phyloP scores from a whole-genome alignment of 306 rosid species.

The Vigna hirtella region DNA sequence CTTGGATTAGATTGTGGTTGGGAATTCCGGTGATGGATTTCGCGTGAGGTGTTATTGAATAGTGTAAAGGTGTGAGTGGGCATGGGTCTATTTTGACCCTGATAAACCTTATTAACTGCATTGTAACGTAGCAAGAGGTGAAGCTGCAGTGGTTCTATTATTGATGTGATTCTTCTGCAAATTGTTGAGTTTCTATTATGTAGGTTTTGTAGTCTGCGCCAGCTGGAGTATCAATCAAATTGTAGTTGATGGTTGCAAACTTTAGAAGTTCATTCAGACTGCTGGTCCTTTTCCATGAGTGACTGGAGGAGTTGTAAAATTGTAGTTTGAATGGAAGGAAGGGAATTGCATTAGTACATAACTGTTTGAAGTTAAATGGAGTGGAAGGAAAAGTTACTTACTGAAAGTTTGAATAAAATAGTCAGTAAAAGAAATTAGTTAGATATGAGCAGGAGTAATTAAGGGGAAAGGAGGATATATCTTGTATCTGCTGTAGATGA shows the following conservation, averaged over 20 bases:
- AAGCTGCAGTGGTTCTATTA: constrained; percentile 4
- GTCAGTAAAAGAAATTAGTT: not conserved
- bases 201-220: not conserved
- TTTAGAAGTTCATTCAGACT: constrained; percentile 25
- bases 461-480: not conserved
- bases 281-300: constrained; percentile 15
- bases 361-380: not conserved
- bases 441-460: not conserved
- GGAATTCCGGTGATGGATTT: constrained; percentile 4
- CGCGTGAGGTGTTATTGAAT: not conserved
- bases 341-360: constrained; percentile 15
- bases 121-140: not conserved
- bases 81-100: constrained; percentile 10
- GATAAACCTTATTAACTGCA: constrained; percentile 12
- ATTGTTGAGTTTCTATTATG: constrained; percentile 30
- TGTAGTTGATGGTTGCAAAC: constrained; percentile 6
- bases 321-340: constrained; percentile 38
- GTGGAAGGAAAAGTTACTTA: not conserved
- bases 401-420: not conserved
- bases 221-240: not conserved
- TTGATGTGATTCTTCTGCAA: not conserved
- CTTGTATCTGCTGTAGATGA: not conserved
- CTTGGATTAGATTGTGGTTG: constrained; percentile 5
- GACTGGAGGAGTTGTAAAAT: constrained; percentile 27
- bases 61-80: constrained; percentile 35